Conservation (phyloP, 768 basidiomycete genomes). For the Baorangia bicolor region DNA sequence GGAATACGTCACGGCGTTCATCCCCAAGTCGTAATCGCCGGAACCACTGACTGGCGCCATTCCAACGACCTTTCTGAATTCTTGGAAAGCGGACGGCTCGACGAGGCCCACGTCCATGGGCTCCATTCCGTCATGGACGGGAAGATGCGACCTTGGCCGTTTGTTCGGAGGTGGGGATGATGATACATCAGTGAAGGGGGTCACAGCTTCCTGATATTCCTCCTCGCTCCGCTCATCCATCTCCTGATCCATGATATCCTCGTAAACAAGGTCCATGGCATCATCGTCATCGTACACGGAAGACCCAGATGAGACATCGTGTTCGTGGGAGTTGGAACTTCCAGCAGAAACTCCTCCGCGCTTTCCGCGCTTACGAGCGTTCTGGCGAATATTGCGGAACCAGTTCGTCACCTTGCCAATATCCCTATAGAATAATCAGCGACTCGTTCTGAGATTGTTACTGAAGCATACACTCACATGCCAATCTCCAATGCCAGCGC, state of each 20-base stretch:
- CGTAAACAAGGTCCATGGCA: constrained; percentile 50
- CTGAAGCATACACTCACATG: constrained; percentile 49
- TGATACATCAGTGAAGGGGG: constrained; percentile 60
- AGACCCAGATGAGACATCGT: constrained; percentile 51
- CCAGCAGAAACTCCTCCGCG: constrained; percentile 41
- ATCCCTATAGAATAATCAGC: constrained; percentile 49
- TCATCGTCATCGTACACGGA: constrained; percentile 45
- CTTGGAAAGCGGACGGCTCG: constrained; percentile 43
- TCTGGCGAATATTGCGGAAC: constrained; percentile 84
- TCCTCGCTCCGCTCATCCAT: constrained; percentile 59
- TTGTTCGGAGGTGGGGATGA: constrained; percentile 38
- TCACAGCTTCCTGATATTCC: constrained; percentile 72
- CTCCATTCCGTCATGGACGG: constrained; percentile 30
- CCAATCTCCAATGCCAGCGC: constrained; percentile 73
- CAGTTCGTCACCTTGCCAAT: constrained; percentile 84
- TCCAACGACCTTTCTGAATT: constrained; percentile 46
- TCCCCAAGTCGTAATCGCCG: constrained; percentile 27
- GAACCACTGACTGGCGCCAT: constrained; percentile 19
- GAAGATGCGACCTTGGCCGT: constrained; percentile 28
- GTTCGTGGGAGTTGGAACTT: constrained; percentile 42
- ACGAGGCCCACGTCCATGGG: constrained; percentile 38
- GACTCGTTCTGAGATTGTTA: neutral
- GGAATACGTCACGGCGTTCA: constrained; percentile 36
- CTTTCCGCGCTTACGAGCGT: constrained; percentile 69
- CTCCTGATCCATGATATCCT: constrained; percentile 48